phyloP scores from a whole-genome alignment of 208 protist genomes.

The Trypanosoma congolense region DNA sequence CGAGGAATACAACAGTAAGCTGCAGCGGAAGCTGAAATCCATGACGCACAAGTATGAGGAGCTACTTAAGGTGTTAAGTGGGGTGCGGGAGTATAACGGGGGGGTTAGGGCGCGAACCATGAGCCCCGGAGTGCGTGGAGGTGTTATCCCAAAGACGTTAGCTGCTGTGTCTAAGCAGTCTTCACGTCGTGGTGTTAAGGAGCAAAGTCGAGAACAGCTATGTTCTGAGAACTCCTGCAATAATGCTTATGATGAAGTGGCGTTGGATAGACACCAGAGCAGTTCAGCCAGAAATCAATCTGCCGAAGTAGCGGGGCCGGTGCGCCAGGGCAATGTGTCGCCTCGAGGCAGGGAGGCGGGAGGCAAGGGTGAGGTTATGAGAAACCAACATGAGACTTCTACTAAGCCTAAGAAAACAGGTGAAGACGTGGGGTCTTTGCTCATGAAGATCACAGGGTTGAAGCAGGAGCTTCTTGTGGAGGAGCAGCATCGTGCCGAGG shows the following conservation, averaged over 20 bases:
- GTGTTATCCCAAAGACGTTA: background rate
- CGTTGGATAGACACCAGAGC: background rate
- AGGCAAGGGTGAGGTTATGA: conserved; percentile 8
- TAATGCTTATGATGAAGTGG: background rate
- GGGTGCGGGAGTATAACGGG: background rate
- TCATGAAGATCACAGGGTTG: conserved; percentile 14
- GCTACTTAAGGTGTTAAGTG: background rate
- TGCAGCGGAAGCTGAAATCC: conserved; percentile 10
- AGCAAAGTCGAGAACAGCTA: background rate
- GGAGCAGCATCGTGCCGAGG: conserved; percentile 5
- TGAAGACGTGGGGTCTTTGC: conserved; percentile 6
- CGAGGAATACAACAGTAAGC: conserved; percentile 2
- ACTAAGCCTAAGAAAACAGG: conserved; percentile 3
- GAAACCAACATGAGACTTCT: background rate
- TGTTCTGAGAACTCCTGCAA: background rate
- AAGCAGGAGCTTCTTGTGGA: conserved; percentile 8
- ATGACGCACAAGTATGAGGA: background rate
- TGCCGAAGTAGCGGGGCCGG: conserved; percentile 1
- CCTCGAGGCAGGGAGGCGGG: conserved; percentile 1
- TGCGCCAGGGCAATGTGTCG: conserved; percentile 13
- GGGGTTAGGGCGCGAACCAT: background rate
- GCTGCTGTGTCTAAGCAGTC: background rate
- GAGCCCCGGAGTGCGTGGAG: background rate
- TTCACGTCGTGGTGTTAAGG: background rate
- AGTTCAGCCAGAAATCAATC: background rate